Evolutionary conservation across 495 filamentous ascomycete species (phyloP), one percentile per base, ranked within the genome.

Genomic region (Penicillium alfredii): DNA sequence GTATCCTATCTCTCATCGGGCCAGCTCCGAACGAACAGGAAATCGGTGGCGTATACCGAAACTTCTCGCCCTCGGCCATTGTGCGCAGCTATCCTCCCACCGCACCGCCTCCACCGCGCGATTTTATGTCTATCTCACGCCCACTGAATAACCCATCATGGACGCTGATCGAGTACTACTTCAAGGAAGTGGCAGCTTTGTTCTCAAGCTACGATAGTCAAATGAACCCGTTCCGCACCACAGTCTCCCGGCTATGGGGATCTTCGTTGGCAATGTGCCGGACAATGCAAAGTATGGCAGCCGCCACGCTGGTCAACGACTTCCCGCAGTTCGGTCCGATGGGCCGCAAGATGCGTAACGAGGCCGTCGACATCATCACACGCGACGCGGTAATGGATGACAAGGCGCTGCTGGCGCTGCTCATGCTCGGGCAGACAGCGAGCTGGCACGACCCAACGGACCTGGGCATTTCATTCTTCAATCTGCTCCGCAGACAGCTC

Each of bases 211-310:
- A 75, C 45, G 74, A 78, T 44, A 73, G 71, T 22, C 62, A 70
- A 20, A 66, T 77, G 53, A 78, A 78, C 47, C 74, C 74, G 0
- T 78, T 78, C 46, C 58, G 74, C 14, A 69, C 69, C 1, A 74
- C 73, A 0, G 68, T 78, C 4, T 72, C 68, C 15, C 67, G 69
- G 22, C 58, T 78, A 4, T 78, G 73, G 71, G 65, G 72, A 15
- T 71, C 69, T 8, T 73, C 72, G 8, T 47, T 74, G 12, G 70
- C 73, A 10, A 74, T 78, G 55, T 78, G 71, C 42, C 72, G 70
- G 16, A 74, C 71, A 9, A 75, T 78, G 51, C 74, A 77, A 45
- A 76, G 72, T 35, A 78, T 78, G 74, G 72, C 74, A 7, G 74
- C 74, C 0, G 74, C 74, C n/a, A 74, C 69, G 6, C 56, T 78